Evolutionary conservation across 2,329 filamentous ascomycete genomes (phyloP).

Genomic region (Lecanosticta acicola): DNA sequence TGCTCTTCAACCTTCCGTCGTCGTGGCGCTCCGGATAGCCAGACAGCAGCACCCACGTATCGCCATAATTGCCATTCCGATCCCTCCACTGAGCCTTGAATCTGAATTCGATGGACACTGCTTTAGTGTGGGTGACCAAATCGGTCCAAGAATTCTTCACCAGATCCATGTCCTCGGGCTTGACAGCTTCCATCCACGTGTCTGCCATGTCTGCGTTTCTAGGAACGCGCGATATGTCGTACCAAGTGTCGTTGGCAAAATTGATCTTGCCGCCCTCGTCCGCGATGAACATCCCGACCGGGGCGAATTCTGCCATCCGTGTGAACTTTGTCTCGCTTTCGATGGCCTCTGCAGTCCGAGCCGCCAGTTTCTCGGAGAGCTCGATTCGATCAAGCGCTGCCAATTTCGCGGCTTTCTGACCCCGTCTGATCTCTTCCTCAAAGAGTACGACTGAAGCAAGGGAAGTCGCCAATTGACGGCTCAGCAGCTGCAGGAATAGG

Average conservation of each 20-base stretch:
- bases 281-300: constrained; percentile 82
- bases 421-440: constrained; percentile 73
- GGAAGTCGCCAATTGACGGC: constrained; percentile 70
- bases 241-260: constrained; percentile 76
- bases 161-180: constrained; percentile 57
- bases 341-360: constrained; percentile 52
- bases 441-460: constrained; percentile 77
- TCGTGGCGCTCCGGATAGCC: constrained; percentile 66
- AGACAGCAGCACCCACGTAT: constrained; percentile 73
- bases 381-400: constrained; percentile 73
- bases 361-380: constrained; percentile 67
- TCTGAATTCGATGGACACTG: constrained; percentile 66
- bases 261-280: constrained; percentile 64
- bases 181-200: constrained; percentile 67
- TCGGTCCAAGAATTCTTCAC: constrained; percentile 59
- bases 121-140: constrained; percentile 56
- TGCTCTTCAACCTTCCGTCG: constrained; percentile 61
- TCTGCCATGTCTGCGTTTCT: constrained; percentile 53
- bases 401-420: constrained; percentile 65
- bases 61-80: constrained; percentile 53
- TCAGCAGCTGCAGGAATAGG: constrained; percentile 68
- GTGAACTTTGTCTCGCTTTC: constrained; percentile 72
- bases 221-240: constrained; percentile 61
- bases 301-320: constrained; percentile 76
- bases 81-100: constrained; percentile 64